Percentiles rank a stretch among this genome's conserved stretches.
phyloP scores from a whole-genome alignment of 2,329 filamentous ascomycete genomes.

The Ophiostoma piceae region DNA sequence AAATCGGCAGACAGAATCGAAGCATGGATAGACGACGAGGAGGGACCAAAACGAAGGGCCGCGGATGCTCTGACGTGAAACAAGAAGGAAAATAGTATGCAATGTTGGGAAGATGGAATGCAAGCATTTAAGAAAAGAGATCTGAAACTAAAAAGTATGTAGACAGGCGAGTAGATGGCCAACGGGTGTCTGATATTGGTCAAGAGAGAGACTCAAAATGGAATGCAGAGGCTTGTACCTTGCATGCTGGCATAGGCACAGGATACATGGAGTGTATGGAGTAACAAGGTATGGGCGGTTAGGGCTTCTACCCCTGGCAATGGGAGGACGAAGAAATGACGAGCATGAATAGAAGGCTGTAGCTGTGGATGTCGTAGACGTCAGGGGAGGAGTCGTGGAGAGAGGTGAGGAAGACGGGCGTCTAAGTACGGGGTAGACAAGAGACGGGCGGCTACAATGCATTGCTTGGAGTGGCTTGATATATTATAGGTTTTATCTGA shows the following conservation, averaged over 20 bases:
- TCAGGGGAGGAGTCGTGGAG: background rate
- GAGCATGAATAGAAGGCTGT: background rate
- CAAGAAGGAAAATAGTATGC: background rate
- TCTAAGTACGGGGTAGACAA: background rate
- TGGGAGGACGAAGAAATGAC: background rate
- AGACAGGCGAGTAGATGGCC: constrained; percentile 39
- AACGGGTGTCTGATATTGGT: constrained; percentile 49
- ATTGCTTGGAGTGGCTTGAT: background rate
- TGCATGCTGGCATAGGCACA: background rate
- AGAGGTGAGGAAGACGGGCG: background rate
- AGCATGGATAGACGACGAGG: background rate
- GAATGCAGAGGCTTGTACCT: background rate
- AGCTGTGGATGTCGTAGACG: background rate
- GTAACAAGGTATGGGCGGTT: background rate
- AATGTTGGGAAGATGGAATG: background rate
- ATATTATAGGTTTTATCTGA: background rate
- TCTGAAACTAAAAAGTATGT: constrained; percentile 52
- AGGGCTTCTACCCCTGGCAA: background rate
- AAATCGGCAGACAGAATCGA: background rate
- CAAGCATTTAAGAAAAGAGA: background rate
- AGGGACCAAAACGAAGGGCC: background rate
- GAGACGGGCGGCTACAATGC: background rate
- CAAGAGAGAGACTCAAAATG: constrained; percentile 29
- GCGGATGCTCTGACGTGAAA: constrained; percentile 8
- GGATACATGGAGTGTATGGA: background rate